Percentiles rank a stretch among this genome's conserved stretches.
Evolutionary conservation across 345 rosid species (phyloP).

Genomic region (Arabis alpina): DNA sequence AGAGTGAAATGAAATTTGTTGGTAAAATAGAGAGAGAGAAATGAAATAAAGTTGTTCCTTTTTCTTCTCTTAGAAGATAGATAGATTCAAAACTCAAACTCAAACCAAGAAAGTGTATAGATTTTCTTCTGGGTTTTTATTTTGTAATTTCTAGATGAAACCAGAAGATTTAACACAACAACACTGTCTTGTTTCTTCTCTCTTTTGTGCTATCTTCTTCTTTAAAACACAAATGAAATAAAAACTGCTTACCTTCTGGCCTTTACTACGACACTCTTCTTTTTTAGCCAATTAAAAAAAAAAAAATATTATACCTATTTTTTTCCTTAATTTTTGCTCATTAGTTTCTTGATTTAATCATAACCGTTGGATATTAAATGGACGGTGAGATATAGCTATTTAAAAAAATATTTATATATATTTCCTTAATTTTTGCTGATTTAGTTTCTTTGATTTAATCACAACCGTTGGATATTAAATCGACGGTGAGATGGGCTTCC

Average conservation of each 20-base stretch:
- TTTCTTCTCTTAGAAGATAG: conserved; percentile 18
- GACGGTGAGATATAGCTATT: too few relatives aligned
- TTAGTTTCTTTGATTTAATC: not conserved
- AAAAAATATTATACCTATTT: not conserved
- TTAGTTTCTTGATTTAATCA: not conserved
- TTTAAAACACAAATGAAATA: conserved; percentile 20
- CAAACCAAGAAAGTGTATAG: not conserved
- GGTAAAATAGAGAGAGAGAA: conserved; percentile 9
- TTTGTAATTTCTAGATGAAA: conserved; percentile 16
- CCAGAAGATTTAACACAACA: conserved; percentile 34
- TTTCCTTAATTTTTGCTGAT: not conserved
- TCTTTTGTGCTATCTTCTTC: conserved; percentile 29
- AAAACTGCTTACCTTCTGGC: conserved; percentile 43
- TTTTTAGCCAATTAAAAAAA: not conserved
- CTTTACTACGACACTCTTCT: conserved; percentile 41
- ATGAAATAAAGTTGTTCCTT: not conserved
- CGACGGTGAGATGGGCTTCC: conserved; percentile 24
- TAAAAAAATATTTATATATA: too few relatives aligned
- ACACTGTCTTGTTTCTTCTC: conserved; percentile 15
- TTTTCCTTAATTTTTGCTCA: not conserved
- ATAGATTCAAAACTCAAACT: conserved; percentile 27
- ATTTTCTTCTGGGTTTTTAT: conserved; percentile 1
- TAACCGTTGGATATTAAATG: conserved; percentile 34
- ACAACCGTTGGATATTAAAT: conserved; percentile 32
- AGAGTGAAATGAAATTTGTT: conserved; percentile 23